Conservation (phyloP, 805 yeast genomes). For the Pachysolen tannophilus region DNA sequence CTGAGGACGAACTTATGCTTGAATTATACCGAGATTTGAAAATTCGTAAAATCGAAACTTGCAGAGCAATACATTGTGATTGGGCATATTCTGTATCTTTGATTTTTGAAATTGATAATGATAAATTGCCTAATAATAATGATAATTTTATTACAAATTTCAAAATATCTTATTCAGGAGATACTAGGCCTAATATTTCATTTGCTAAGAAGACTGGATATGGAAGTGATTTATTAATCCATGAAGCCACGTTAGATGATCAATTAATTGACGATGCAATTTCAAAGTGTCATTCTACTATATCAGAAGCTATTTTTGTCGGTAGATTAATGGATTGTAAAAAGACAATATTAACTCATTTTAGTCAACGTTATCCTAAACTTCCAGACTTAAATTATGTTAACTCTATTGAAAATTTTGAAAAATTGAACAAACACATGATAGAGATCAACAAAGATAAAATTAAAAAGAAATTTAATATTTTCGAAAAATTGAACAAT, state of each 20-base stretch:
- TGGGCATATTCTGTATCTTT: slow-evolving; percentile 69
- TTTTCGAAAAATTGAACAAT: slow-evolving; percentile 13
- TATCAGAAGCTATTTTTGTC: slow-evolving; percentile 75
- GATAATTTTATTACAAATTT: slow-evolving; percentile 31
- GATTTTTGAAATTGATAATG: slow-evolving; percentile 32
- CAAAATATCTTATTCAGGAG: slow-evolving; percentile 87
- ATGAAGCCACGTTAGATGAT: slow-evolving; percentile 90
- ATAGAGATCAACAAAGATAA: slow-evolving; percentile 12
- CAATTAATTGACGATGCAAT: slow-evolving; percentile 70
- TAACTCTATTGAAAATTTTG: slow-evolving; percentile 8
- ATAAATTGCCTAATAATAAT: background rate
- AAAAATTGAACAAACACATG: slow-evolving; percentile 10
- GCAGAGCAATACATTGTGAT: slow-evolving; percentile 79
- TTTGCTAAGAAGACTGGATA: slow-evolving; percentile 60
- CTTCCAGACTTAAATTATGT: slow-evolving; percentile 22
- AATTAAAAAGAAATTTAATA: slow-evolving; percentile 19
- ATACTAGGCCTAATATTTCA: slow-evolving; percentile 71
- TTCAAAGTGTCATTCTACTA: slow-evolving; percentile 79
- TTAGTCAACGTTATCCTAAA: slow-evolving; percentile 80
- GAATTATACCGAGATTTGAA: slow-evolving; percentile 33
- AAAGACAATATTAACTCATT: slow-evolving; percentile 76
- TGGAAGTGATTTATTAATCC: slow-evolving; percentile 68
- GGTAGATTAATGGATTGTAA: slow-evolving; percentile 65
- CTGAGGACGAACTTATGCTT: slow-evolving; percentile 4
- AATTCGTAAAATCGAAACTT: slow-evolving; percentile 41